These are phyloP conservation scores for Trichoderma orchidacearum DNA, from an alignment of 495 filamentous ascomycete genomes.

Conservation along the genomic window DNA sequence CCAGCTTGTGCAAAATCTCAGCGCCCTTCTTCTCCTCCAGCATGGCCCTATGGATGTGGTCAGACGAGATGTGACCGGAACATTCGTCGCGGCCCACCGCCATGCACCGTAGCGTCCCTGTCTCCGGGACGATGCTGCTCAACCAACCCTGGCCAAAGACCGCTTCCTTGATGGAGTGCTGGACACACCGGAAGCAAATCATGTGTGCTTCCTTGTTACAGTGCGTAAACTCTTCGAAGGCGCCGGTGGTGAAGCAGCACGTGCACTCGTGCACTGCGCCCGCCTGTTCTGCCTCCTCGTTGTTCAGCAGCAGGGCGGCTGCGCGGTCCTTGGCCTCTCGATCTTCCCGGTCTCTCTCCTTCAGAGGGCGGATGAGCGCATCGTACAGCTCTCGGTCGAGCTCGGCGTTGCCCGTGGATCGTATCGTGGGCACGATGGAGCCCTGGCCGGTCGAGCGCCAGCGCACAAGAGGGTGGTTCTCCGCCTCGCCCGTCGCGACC, in stretches of 20 bases:
- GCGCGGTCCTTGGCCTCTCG: slow-evolving; percentile 47
- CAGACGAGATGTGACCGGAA: slow-evolving; percentile 51
- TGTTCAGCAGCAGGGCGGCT: slow-evolving; percentile 57
- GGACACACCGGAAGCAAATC: slow-evolving; percentile 77
- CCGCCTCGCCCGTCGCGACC: slow-evolving; percentile 39
- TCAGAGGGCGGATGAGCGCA: slow-evolving; percentile 50
- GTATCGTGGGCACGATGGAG: slow-evolving; percentile 41
- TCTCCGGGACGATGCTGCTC: slow-evolving; percentile 57
- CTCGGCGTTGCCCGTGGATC: slow-evolving; percentile 60
- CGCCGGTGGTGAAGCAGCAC: slow-evolving; percentile 68
- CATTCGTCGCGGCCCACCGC: slow-evolving; percentile 60
- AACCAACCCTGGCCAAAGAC: slow-evolving; percentile 88
- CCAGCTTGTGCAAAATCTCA: slow-evolving; percentile 56
- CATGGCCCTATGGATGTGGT: slow-evolving; percentile 59
- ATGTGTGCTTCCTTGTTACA: slow-evolving; percentile 64
- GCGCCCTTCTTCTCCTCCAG: slow-evolving; percentile 48
- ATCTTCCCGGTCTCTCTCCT: slow-evolving; percentile 36
- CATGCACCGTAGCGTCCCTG: slow-evolving; percentile 64
- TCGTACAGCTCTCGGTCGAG: slow-evolving; percentile 67
- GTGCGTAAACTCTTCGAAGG: slow-evolving; percentile 70
- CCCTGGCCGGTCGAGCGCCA: slow-evolving; percentile 45
- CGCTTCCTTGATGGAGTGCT: slow-evolving; percentile 64
- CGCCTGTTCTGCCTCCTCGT: slow-evolving; percentile 55
- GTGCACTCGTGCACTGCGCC: slow-evolving; percentile 73
- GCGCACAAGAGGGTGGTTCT: slow-evolving; percentile 41